phyloP scores from a whole-genome alignment of 352 stramenopile species.

The Globisporangium heterothallicum region DNA sequence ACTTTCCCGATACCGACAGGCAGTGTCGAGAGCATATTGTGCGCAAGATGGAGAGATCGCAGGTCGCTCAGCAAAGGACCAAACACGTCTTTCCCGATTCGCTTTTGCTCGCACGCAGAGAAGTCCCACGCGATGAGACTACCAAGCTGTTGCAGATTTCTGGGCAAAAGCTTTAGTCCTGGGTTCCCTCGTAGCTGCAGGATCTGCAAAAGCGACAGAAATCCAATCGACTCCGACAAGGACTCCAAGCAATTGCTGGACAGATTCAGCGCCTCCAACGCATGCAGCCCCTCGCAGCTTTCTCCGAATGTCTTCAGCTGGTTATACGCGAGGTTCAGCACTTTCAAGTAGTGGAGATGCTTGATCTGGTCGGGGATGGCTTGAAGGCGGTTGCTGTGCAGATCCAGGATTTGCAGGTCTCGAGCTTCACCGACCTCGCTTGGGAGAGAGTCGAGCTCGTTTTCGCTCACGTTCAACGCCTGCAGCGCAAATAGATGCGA shows the following conservation, averaged over 20 bases:
- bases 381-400: constrained; percentile 46
- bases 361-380: constrained; percentile 25
- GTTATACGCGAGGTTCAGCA: constrained; percentile 50
- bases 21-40: constrained; percentile 36
- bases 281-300: constrained; percentile 27
- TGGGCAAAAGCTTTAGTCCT: constrained; percentile 32
- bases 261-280: constrained; percentile 52
- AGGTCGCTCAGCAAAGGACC: constrained; percentile 24
- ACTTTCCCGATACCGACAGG: constrained; percentile 36
- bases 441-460: constrained; percentile 39
- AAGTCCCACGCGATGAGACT: constrained; percentile 36
- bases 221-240: constrained; percentile 31
- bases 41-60: constrained; percentile 33
- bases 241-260: constrained; percentile 35
- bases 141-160: constrained; percentile 33
- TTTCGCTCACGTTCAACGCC: constrained; percentile 48
- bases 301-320: constrained; percentile 37
- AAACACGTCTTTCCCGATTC: constrained; percentile 46
- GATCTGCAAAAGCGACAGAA: constrained; percentile 27
- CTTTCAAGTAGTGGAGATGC: constrained; percentile 26
- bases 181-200: constrained; percentile 37
- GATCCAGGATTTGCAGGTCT: constrained; percentile 41
- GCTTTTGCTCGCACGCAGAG: constrained; percentile 39
- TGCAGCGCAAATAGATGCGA: constrained; percentile 56
- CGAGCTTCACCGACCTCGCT: constrained; percentile 44